A percentile compares a stretch with the other conserved stretches of the same genome.
These are phyloP conservation scores for Cyberlindnera mycetangii DNA, from an alignment of 805 yeast species.

Conservation along the genomic window DNA sequence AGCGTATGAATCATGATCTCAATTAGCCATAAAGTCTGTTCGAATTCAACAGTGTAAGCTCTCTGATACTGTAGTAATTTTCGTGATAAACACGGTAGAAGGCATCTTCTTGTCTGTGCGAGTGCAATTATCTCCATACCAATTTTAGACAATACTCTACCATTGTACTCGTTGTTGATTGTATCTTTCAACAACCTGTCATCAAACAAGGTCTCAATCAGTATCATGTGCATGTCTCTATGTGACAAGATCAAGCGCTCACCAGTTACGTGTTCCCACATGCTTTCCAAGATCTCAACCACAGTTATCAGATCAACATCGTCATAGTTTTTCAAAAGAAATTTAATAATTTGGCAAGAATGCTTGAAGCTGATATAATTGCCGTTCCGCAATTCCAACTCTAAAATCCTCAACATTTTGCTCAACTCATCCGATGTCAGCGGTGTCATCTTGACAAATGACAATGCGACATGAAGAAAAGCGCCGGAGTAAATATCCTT, in stretches of 20 bases:
- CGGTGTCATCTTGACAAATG: slow-evolving; percentile 23
- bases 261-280: slow-evolving; percentile 59
- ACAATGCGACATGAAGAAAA: slow-evolving; percentile 25
- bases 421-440: slow-evolving; percentile 19
- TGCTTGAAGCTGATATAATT: slow-evolving; percentile 12
- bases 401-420: slow-evolving; percentile 18
- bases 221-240: slow-evolving; percentile 53
- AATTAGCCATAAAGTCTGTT: slow-evolving; percentile 47
- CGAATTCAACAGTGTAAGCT: slow-evolving; percentile 33
- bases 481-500: slow-evolving; percentile 30
- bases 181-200: slow-evolving; percentile 39
- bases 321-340: slow-evolving; percentile 18
- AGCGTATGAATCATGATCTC: slow-evolving; percentile 44
- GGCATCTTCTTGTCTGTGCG: slow-evolving; percentile 61
- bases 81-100: slow-evolving; percentile 58
- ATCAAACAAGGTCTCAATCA: slow-evolving; percentile 51
- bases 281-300: slow-evolving; percentile 34
- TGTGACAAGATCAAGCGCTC: slow-evolving; percentile 66
- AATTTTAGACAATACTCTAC: slow-evolving; percentile 29
- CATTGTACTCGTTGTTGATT: slow-evolving; percentile 27
- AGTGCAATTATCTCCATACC: slow-evolving; percentile 44
- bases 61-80: slow-evolving; percentile 45
- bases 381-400: slow-evolving; percentile 16
- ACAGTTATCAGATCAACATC: slow-evolving; percentile 25
- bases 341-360: slow-evolving; percentile 19